Conservation (phyloP, 83 land plant species). For the Thuja plicata region DNA sequence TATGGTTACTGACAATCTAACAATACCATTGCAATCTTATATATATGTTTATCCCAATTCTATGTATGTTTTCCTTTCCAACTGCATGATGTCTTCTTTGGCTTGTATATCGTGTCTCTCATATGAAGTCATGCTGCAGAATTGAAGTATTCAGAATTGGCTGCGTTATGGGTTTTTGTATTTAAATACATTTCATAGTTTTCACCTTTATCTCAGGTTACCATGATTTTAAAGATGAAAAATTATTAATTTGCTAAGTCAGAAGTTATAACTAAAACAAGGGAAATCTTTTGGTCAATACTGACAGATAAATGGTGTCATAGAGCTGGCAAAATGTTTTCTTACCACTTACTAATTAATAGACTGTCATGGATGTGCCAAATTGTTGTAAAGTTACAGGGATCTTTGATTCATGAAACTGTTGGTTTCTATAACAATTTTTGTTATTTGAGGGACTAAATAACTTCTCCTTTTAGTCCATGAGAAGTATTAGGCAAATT, state of each 20-base stretch:
- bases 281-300: not conserved
- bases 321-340: not conserved
- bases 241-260: not conserved
- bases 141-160: not conserved
- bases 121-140: not conserved
- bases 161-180: not conserved
- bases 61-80: not conserved
- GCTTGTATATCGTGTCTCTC: not conserved
- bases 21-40: not conserved
- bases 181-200: not conserved
- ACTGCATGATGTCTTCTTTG: not conserved
- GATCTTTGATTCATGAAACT: not conserved
- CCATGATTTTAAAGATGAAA: not conserved
- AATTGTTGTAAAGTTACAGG: not conserved
- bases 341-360: not conserved
- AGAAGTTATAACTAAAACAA: not conserved
- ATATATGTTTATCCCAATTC: not conserved
- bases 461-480: not conserved
- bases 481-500: not conserved
- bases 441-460: not conserved
- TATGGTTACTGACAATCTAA: too few relatives aligned
- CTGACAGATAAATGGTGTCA: not conserved
- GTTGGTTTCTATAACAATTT: not conserved
- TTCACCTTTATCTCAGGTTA: not conserved
- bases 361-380: not conserved